Evolutionary conservation across 2,329 filamentous ascomycete species (phyloP).

Genomic region (Aureobasidium lini): DNA sequence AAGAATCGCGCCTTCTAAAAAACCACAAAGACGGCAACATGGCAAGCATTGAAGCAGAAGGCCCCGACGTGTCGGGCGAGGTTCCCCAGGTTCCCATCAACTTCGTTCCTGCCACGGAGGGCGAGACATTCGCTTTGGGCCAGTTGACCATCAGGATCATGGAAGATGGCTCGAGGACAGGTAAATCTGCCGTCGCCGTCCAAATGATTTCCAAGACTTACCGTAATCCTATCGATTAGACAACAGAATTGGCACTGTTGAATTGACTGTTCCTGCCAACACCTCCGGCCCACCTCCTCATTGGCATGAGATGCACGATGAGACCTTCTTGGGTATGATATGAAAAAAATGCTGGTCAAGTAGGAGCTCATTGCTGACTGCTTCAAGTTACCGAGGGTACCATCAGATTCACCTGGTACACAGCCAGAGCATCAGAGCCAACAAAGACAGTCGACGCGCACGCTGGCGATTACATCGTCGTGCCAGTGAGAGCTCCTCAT

Average conservation of each 20-base stretch:
- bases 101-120: conserved; percentile 41
- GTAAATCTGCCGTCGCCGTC: conserved; percentile 20
- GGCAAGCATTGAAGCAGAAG: conserved; percentile 5
- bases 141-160: conserved; percentile 44
- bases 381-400: conserved; percentile 39
- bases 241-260: conserved; percentile 42
- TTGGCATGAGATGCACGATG: conserved; percentile 53
- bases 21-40: not conserved
- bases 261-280: conserved; percentile 42
- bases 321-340: conserved; percentile 41
- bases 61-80: conserved; percentile 5
- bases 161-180: conserved; percentile 45
- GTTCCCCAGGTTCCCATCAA: conserved; percentile 37
- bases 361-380: not conserved
- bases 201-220: not conserved
- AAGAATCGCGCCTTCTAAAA: not conserved
- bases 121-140: conserved; percentile 44
- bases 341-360: not conserved
- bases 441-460: conserved; percentile 40
- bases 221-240: conserved; percentile 24
- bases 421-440: conserved; percentile 24
- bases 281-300: conserved; percentile 43
- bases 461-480: conserved; percentile 47
- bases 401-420: conserved; percentile 43
- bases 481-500: conserved; percentile 48